These are phyloP conservation scores for Cystobasidiaceae sp. DNA, from an alignment of 1,284 basidiomycete genomes.

Conservation along the genomic window DNA sequence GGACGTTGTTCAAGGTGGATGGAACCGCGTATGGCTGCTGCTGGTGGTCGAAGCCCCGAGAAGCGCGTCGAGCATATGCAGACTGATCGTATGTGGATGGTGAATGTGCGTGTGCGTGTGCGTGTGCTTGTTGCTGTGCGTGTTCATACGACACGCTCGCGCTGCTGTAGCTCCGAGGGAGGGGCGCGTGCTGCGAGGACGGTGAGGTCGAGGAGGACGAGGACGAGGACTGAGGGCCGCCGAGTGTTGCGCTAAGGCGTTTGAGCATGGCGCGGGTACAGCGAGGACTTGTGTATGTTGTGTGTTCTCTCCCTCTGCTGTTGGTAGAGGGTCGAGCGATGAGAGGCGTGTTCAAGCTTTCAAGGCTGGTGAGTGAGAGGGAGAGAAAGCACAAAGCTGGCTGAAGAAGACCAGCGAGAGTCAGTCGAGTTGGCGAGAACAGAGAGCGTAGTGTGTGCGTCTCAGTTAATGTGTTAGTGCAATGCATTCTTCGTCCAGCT, in stretches of 20 bases:
- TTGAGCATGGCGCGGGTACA: too few relatives aligned
- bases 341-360: too few relatives aligned
- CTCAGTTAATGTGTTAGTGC: too few relatives aligned
- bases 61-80: background rate
- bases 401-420: too few relatives aligned
- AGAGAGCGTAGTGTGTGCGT: too few relatives aligned
- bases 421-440: too few relatives aligned
- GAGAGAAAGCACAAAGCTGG: too few relatives aligned
- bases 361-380: too few relatives aligned
- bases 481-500: too few relatives aligned
- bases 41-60: background rate
- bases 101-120: background rate
- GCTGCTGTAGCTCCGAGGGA: constrained; percentile 1
- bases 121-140: background rate
- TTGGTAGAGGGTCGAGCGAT: background rate
- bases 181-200: background rate
- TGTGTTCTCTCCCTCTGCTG: background rate
- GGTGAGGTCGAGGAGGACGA: background rate
- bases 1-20: too few relatives aligned
- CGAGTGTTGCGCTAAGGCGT: constrained; percentile 16
- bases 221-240: background rate
- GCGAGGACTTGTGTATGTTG: background rate
- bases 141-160: background rate
- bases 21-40: background rate
- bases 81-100: background rate